These are phyloP conservation scores for Rhododendron ovatum DNA, from an alignment of 148 eudicot species.

Conservation along the genomic window DNA sequence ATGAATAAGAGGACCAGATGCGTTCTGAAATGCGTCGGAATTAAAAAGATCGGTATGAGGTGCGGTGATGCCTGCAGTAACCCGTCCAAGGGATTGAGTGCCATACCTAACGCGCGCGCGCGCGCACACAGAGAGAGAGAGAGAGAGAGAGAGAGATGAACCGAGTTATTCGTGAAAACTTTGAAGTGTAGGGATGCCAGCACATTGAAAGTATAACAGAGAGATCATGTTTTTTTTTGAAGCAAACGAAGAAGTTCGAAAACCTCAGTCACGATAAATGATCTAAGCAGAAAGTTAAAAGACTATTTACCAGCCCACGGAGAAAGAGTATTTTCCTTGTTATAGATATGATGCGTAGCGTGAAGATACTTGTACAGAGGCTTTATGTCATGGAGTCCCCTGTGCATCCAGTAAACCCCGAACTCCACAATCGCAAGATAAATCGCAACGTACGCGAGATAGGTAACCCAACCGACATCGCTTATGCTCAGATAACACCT, in stretches of 20 bases:
- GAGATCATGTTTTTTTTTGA: neutral
- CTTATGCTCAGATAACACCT: conserved; percentile 55
- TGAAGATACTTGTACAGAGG: conserved; percentile 85
- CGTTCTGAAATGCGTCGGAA: conserved; percentile 61
- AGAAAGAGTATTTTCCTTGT: conserved; percentile 92
- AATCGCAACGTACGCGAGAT: conserved; percentile 26
- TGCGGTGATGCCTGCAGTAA: conserved; percentile 82
- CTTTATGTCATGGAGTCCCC: conserved; percentile 79
- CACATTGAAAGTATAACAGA: no score
- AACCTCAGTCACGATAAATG: neutral
- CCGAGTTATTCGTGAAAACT: no score
- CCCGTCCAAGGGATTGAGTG: conserved; percentile 89
- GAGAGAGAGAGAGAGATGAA: neutral
- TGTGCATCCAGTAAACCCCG: conserved; percentile 86
- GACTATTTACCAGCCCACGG: conserved; percentile 70
- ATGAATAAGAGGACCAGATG: conserved; percentile 58
- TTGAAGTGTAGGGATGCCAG: no score
- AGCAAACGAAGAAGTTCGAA: neutral
- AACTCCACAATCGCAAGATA: conserved; percentile 71
- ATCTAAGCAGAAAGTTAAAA: neutral
- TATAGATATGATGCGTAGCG: conserved; percentile 88
- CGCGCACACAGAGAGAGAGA: no score
- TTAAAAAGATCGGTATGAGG: conserved; percentile 53
- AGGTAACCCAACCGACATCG: conserved; percentile 51
- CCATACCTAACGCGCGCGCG: conserved; percentile 65